Evolutionary conservation across 1,284 basidiomycete genomes (phyloP), one percentile per base, ranked within the genome.

Genomic region (Ganoderma lucidum): DNA sequence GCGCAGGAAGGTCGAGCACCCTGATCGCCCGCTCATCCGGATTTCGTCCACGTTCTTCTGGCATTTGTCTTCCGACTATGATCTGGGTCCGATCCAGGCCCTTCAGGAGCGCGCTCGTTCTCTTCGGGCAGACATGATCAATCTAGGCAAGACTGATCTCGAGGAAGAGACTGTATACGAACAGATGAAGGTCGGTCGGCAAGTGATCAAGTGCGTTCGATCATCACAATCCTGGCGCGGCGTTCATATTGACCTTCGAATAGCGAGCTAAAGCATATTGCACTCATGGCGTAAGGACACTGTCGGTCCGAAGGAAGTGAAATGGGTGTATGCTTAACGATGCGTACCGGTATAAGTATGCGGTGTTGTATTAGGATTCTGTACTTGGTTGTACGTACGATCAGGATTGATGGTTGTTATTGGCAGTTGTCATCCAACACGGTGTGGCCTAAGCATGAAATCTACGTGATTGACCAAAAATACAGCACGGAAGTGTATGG

Each of bases 21-120:
- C 94, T 0, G 85, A 89, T 64, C 89, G 96, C n/a, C 96, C 96
- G 15, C 83, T 93, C 48, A 95, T 96, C 74, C 90, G 96, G 28
- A 96, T 98, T 72, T 97, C 95, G 5, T 96, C 94, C 1, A 97
- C 96, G 0, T 96, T 97, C 84, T 97, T 97, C 84, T 96, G 93
- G 92, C 95, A 96, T 77, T 86, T 97, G 42, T 95, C 92, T 0
- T 95, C 94, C 3, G 96, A 97, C 79, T 92, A 88, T 72, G 87
- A 92, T 66, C 85, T 96, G 23, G 82, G 79, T 1, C 89, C 94
- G 2, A 87, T 95, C 17, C 84, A 88, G 1, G 76, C 79, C 0
- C 82, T 96, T n/a, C 77, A 80, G 14, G 80, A 81, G 8, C 85
- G 83, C 39, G 86, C 87, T 2, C 78, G 79, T 42, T 73, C 76